These are phyloP conservation scores for Penicilliopsis zonata DNA, from an alignment of 495 filamentous ascomycete species.

Conservation along the genomic window DNA sequence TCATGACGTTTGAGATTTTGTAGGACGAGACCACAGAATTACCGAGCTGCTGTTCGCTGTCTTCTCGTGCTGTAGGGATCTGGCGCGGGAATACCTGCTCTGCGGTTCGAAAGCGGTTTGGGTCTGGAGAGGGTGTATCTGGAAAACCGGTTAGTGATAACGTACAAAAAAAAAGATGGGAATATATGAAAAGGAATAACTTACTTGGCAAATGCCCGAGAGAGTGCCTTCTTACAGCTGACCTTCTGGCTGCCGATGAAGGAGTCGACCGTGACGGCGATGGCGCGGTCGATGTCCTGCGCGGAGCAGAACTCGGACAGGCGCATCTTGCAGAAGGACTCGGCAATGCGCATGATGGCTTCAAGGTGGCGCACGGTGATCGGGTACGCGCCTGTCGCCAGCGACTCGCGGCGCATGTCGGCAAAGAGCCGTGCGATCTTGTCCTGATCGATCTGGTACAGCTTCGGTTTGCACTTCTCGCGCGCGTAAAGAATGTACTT, in stretches of 20 bases:
- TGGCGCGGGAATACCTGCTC: conserved; percentile 26
- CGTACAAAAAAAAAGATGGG: neutral
- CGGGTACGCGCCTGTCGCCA: conserved; percentile 92
- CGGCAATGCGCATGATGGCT: conserved; percentile 89
- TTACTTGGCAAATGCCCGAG: conserved; percentile 96
- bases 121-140: conserved; percentile 37
- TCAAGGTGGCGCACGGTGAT: conserved; percentile 98
- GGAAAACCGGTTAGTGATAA: conserved; percentile 7
- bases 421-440: conserved; percentile 91
- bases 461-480: conserved; percentile 79
- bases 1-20: no score
- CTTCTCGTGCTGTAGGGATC: conserved; percentile 11
- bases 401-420: conserved; percentile 85
- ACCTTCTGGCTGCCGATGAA: conserved; percentile 97
- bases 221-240: conserved; percentile 93
- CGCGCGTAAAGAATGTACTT: conserved; percentile 98
- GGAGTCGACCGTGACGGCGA: conserved; percentile 90
- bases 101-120: conserved; percentile 32
- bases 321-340: conserved; percentile 92
- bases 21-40: no score
- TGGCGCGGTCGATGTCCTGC: conserved; percentile 90
- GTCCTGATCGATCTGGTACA: conserved; percentile 97
- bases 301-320: conserved; percentile 83
- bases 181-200: conserved; percentile 4
- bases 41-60: conserved; percentile 6